These are phyloP conservation scores for Zalaria obscura DNA, from an alignment of 2,329 filamentous ascomycete species.

Conservation along the genomic window DNA sequence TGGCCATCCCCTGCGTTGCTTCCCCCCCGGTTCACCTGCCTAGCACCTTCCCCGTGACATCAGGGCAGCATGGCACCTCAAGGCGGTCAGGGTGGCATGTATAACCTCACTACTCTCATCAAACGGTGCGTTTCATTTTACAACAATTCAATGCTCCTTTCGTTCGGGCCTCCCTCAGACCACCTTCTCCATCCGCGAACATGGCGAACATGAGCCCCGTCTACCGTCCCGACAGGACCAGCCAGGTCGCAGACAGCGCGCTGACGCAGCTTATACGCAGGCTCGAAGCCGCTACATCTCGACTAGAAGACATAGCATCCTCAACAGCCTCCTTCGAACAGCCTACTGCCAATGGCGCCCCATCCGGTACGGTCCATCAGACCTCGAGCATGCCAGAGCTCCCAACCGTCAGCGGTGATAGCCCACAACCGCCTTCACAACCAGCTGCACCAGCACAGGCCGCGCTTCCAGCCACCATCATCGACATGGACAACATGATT, in stretches of 20 bases:
- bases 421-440: constrained; percentile 16
- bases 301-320: constrained; percentile 89
- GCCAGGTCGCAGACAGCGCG: constrained; percentile 15
- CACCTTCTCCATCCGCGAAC: no score
- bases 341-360: constrained; percentile 15
- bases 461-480: constrained; percentile 57
- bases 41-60: neutral
- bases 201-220: neutral
- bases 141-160: no score
- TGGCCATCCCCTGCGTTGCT: no score
- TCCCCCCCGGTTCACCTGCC: no score
- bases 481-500: constrained; percentile 76
- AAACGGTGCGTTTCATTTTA: constrained; percentile 58
- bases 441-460: constrained; percentile 19
- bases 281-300: constrained; percentile 90
- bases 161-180: no score
- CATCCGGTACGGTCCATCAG: constrained; percentile 5
- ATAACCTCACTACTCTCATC: constrained; percentile 93
- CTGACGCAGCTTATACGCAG: constrained; percentile 45
- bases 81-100: constrained; percentile 48
- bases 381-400: constrained; percentile 20
- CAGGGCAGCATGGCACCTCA: constrained; percentile 1
- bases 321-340: constrained; percentile 46
- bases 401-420: constrained; percentile 8
- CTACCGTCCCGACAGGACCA: neutral